Percentiles rank a stretch among this genome's conserved stretches.
phyloP scores from a whole-genome alignment of 2,329 filamentous ascomycete species.

The Aspergillus puulaauensis region DNA sequence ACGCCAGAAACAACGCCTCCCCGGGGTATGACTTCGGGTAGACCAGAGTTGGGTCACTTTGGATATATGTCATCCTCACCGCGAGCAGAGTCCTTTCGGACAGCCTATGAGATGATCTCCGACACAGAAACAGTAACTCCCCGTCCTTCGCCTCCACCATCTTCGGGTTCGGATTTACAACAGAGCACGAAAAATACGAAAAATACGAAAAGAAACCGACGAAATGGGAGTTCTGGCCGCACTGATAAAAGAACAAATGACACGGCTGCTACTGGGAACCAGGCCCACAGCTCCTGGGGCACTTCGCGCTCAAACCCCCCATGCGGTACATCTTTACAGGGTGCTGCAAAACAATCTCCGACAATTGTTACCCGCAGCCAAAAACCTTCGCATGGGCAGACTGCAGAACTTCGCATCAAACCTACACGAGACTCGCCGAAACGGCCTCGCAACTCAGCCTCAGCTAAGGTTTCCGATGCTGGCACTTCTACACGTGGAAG shows the following conservation, averaged over 20 bases:
- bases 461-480: slow-evolving; percentile 18
- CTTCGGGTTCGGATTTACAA: slow-evolving; percentile 21
- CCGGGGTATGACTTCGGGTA: slow-evolving; percentile 38
- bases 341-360: slow-evolving; percentile 14
- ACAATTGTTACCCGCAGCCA: slow-evolving; percentile 3
- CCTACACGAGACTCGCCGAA: slow-evolving; percentile 2
- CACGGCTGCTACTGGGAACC: background rate
- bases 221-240: slow-evolving; percentile 23
- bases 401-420: slow-evolving; percentile 1
- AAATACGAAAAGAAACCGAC: slow-evolving; percentile 13
- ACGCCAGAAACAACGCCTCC: slow-evolving; percentile 77
- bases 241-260: slow-evolving; percentile 5
- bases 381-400: slow-evolving; percentile 2
- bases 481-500: slow-evolving; percentile 27
- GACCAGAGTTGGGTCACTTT: slow-evolving; percentile 49
- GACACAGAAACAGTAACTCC: slow-evolving; percentile 56
- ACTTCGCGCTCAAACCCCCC: background rate
- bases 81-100: slow-evolving; percentile 70
- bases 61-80: slow-evolving; percentile 58
- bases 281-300: background rate
- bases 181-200: slow-evolving; percentile 4
- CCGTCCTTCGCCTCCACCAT: slow-evolving; percentile 22
- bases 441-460: background rate
- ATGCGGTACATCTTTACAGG: slow-evolving; percentile 28
- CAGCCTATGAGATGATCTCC: slow-evolving; percentile 64